phyloP scores from a whole-genome alignment of 2,329 filamentous ascomycete genomes.

The Plectosphaerella cucumerina region DNA sequence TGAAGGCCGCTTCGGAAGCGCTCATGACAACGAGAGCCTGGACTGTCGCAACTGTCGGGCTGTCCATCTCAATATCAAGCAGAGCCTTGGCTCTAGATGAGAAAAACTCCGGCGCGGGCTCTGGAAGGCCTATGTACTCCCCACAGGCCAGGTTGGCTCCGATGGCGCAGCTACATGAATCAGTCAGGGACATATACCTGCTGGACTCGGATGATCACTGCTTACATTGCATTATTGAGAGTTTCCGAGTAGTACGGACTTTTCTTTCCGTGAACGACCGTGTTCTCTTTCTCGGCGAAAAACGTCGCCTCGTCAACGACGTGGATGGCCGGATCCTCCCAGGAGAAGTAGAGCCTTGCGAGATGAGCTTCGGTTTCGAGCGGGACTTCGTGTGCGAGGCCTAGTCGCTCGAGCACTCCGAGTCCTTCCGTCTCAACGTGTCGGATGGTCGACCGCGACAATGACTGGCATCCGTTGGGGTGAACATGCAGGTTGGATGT shows the following conservation, averaged over 20 bases:
- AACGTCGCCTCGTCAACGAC: slow-evolving; percentile 18
- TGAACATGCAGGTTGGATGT: slow-evolving; percentile 14
- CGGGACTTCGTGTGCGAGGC: slow-evolving; percentile 13
- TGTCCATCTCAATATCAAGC: slow-evolving; percentile 20
- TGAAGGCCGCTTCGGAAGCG: slow-evolving; percentile 19
- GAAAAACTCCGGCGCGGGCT: slow-evolving; percentile 24
- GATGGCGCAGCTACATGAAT: slow-evolving; percentile 5
- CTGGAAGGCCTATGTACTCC: slow-evolving; percentile 19
- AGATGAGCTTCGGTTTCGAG: slow-evolving; percentile 13
- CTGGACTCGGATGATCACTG: not conserved
- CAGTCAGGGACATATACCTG: not conserved
- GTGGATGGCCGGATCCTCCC: slow-evolving; percentile 19
- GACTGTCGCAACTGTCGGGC: slow-evolving; percentile 18
- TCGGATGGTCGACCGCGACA: slow-evolving; percentile 1
- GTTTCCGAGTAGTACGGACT: slow-evolving; percentile 22
- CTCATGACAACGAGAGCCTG: slow-evolving; percentile 20
- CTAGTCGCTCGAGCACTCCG: slow-evolving; percentile 5
- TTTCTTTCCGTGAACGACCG: slow-evolving; percentile 2
- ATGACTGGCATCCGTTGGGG: slow-evolving; percentile 1
- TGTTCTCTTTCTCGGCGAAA: slow-evolving; percentile 15
- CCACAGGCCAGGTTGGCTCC: slow-evolving; percentile 8
- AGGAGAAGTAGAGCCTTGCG: slow-evolving; percentile 16
- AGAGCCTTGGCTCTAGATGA: slow-evolving; percentile 19
- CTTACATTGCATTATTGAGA: slow-evolving; percentile 21
- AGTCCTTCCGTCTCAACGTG: slow-evolving; percentile 2